These are phyloP conservation scores for Triticum monococcum DNA, from an alignment of 176 grass and related monocot species.

Conservation along the genomic window DNA sequence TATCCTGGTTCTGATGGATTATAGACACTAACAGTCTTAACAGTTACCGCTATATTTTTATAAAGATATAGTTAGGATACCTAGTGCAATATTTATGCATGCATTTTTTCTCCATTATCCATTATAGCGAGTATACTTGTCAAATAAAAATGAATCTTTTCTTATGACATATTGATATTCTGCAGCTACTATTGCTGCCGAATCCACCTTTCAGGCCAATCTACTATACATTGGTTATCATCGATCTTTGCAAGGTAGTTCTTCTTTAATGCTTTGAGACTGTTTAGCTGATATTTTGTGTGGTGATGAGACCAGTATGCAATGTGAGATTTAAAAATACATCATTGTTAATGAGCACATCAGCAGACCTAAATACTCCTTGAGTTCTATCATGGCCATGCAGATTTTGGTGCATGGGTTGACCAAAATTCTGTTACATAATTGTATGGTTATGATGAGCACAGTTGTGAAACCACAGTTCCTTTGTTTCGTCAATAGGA, in stretches of 20 bases:
- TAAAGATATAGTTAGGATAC: background rate
- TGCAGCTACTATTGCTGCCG: slow-evolving; percentile 87
- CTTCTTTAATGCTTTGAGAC: slow-evolving; percentile 16
- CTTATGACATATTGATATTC: slow-evolving; percentile 22
- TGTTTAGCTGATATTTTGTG: background rate
- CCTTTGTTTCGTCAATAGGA: background rate
- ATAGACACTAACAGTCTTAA: background rate
- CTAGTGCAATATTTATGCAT: slow-evolving; percentile 9
- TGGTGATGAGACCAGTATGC: background rate
- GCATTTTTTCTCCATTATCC: background rate
- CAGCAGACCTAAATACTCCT: background rate
- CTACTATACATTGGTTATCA: slow-evolving; percentile 94
- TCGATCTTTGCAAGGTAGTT: slow-evolving; percentile 97
- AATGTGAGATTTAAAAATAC: background rate
- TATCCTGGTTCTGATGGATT: background rate
- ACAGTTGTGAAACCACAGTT: background rate
- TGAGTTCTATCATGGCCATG: background rate
- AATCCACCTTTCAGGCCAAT: slow-evolving; percentile 97
- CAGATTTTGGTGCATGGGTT: background rate
- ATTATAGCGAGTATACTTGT: background rate
- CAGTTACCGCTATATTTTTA: background rate
- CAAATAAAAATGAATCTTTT: slow-evolving; percentile 17
- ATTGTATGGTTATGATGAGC: background rate
- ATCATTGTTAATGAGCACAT: background rate
- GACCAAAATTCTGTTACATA: background rate